phyloP scores from a whole-genome alignment of 2,329 filamentous ascomycete species.

The Phialocephala sp. region DNA sequence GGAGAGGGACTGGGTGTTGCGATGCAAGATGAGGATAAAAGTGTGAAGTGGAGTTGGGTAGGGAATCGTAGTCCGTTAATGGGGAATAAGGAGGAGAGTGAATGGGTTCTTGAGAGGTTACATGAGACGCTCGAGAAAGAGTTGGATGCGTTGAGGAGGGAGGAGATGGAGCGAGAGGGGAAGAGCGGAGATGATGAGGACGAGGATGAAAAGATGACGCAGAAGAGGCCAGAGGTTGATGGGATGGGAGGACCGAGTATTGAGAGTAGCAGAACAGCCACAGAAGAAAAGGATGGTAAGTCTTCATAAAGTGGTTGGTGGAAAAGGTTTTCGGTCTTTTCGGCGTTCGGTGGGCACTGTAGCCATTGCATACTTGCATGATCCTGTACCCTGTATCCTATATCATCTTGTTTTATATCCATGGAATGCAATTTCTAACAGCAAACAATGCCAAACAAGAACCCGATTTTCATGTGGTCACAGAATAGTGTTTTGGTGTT shows the following conservation, averaged over 20 bases:
- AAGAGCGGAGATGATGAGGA: constrained; percentile 9
- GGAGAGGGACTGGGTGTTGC: constrained; percentile 25
- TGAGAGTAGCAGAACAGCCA: neutral
- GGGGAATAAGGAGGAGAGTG: constrained; percentile 69
- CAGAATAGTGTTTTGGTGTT: too few species aligned
- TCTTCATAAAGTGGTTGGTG: constrained; percentile 10
- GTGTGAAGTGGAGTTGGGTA: constrained; percentile 73
- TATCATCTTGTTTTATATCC: neutral
- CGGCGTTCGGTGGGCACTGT: neutral
- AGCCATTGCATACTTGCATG: constrained; percentile 1
- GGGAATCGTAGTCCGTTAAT: constrained; percentile 72
- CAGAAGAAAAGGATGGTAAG: constrained; percentile 12
- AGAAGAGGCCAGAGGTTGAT: constrained; percentile 9
- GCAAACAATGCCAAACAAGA: neutral
- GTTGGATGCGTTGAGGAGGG: constrained; percentile 33
- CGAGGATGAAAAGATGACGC: constrained; percentile 10
- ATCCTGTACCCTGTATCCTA: neutral
- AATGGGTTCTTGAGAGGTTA: constrained; percentile 75
- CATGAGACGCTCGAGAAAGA: constrained; percentile 57
- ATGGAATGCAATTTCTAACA: neutral
- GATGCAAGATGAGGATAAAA: constrained; percentile 37
- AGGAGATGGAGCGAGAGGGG: constrained; percentile 29
- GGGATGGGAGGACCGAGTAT: neutral
- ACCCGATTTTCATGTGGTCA: neutral
- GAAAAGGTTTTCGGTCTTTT: neutral